phyloP scores from a whole-genome alignment of 2,329 filamentous ascomycete species.

The Huntiella savannae region DNA sequence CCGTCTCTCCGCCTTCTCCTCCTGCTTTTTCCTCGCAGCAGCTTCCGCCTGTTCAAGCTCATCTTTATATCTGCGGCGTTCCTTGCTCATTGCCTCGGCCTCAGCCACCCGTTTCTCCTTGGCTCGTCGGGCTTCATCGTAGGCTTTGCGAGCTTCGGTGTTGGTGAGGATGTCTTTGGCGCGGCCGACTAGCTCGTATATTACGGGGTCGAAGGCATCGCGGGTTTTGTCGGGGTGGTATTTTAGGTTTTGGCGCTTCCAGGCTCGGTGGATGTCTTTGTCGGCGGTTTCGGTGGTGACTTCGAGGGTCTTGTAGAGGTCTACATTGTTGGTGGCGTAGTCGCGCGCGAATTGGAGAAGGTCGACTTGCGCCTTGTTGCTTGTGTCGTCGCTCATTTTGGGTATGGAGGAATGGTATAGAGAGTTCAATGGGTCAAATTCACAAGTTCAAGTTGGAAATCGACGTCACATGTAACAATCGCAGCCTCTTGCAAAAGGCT shows the following conservation, averaged over 20 bases:
- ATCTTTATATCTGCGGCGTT: constrained; percentile 60
- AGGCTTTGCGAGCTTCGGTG: constrained; percentile 48
- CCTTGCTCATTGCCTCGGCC: constrained; percentile 53
- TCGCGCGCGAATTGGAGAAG: constrained; percentile 35
- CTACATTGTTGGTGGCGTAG: constrained; percentile 40
- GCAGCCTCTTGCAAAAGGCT: too few relatives aligned
- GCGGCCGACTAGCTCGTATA: constrained; percentile 70
- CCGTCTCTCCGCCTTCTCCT: constrained; percentile 23
- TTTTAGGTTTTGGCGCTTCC: constrained; percentile 68
- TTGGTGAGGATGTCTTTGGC: constrained; percentile 72
- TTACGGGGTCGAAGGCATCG: constrained; percentile 52
- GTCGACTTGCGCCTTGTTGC: constrained; percentile 21
- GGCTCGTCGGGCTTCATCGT: constrained; percentile 60
- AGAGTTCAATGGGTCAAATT: too few relatives aligned
- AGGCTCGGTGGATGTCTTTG: constrained; percentile 64
- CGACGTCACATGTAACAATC: too few relatives aligned
- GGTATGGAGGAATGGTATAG: too few relatives aligned
- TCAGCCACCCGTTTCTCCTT: constrained; percentile 50
- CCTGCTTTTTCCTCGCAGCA: constrained; percentile 40
- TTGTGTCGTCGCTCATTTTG: constrained; percentile 9
- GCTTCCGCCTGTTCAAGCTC: constrained; percentile 66
- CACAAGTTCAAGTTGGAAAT: too few relatives aligned
- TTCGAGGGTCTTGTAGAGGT: constrained; percentile 62
- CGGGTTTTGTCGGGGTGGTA: constrained; percentile 88
- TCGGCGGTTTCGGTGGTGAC: constrained; percentile 36